Evolutionary conservation across 768 basidiomycete species (phyloP).

Genomic region (Trametes coccinea): DNA sequence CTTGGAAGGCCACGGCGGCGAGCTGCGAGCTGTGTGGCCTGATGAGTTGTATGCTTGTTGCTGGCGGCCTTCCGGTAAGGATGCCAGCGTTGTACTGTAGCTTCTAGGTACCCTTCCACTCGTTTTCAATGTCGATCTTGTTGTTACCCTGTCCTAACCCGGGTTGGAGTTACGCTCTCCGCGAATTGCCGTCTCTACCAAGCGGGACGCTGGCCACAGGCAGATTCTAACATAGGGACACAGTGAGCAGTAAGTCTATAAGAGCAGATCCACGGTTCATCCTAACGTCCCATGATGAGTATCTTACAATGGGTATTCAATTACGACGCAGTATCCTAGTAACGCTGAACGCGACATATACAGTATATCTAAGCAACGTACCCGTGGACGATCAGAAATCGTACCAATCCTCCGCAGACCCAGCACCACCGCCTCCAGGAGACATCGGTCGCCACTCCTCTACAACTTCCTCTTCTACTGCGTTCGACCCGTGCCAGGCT

Average conservation of each 20-base stretch:
- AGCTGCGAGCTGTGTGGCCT: background rate
- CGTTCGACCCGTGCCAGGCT: background rate
- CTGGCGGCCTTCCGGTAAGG: constrained; percentile 14
- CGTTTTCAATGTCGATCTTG: background rate
- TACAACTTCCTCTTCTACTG: constrained; percentile 35
- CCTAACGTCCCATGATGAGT: too few species aligned
- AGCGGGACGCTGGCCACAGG: too few species aligned
- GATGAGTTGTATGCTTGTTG: constrained; percentile 3
- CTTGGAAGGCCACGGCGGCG: background rate
- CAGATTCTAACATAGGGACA: too few species aligned
- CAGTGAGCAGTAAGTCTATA: too few species aligned
- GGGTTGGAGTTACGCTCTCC: too few species aligned
- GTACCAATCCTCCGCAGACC: constrained; percentile 29
- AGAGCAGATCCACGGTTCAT: too few species aligned
- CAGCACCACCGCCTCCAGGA: constrained; percentile 31
- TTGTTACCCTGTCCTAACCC: too few species aligned
- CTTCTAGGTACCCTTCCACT: background rate
- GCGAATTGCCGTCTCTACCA: too few species aligned
- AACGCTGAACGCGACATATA: too few species aligned
- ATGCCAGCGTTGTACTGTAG: constrained; percentile 10
- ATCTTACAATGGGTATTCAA: too few species aligned
- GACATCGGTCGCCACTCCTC: constrained; percentile 49
- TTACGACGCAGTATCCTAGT: too few species aligned
- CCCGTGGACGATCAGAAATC: constrained; percentile 21
- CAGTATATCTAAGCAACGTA: too few species aligned